Evolutionary conservation across 2,329 filamentous ascomycete genomes (phyloP), one percentile per base, ranked within the genome.

Genomic region (Pseudogymnoascus sp.): DNA sequence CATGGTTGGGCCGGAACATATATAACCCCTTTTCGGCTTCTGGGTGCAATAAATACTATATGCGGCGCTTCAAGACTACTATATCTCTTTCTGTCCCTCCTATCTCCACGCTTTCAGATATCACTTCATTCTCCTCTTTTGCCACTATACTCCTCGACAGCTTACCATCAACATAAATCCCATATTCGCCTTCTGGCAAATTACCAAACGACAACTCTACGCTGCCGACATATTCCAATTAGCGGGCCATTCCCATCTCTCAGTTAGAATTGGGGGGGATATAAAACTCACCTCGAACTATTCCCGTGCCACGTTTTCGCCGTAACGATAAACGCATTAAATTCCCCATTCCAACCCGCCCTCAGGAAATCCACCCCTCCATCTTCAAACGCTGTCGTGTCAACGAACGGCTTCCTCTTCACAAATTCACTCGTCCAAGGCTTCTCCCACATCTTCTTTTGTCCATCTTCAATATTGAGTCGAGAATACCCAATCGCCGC

Each of bases 401-500:
- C 59, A 12, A 64, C 31, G 4, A 31, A 62, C 2, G 63, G 63
- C 37, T 72, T 68, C 12, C 60, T 62, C 23, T 23, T 54, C 14
- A 54, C 45, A 29, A 54, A 29, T 3, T 54, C 23, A 2, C 45
- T 23, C 0, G 67, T 69, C 71, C 73, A 74, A 1, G 74, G 73
- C n/a, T 63, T 18, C 31, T 74, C 73, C 68, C 69, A 77, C 69
- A 76, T 73, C 39, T 63, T 73, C 66, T 69, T 72, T 68, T 73
- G 72, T 11, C 76, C 75, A 64, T 75, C 70, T 4, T 67, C 62
- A 10, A 77, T 72, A 64, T 77, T 76, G 18, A 77, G 65, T 18
- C 75, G 66, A 4, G 70, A 70, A 54, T 77, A 77, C 0, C 70
- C 75, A 63, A 77, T 72, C 0, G 67, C 71, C 1, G 71, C 70